Base-by-base conservation (phyloP, 2,329 filamentous ascomycete species). In the Ascochyta fabae region DNA sequence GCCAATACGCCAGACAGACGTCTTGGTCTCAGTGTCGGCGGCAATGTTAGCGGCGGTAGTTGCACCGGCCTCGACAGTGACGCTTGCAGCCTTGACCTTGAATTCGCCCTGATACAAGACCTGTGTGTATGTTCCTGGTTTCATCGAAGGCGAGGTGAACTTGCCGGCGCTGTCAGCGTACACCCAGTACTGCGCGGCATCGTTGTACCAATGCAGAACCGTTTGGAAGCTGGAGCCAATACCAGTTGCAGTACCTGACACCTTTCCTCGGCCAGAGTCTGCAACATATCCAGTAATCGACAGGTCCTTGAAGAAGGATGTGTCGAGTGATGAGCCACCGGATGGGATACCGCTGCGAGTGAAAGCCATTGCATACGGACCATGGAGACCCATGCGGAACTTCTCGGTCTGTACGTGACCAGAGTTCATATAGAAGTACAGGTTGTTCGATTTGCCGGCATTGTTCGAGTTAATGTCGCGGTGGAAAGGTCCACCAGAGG, bases 351-450 rank as follows among this genome's bases (percentile, higher is more conserved):
- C 83, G 8, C 81, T 83, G 58, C 84, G 81, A 13, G 81, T 83
- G 71, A 89, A 89, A 8, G 79, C 73, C 69, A 89, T 78, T 3
- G 83, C 80, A 62, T 89, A 90, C 0, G 87, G 87, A 1, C 87
- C 87, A 66, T 88, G 85, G 38, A 90, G 78, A 38, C 87, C 87
- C 70, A 82, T 83, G 29, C 87, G 81, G 73, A 73, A 88, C 12
- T 74, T 68, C 67, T 90, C 87, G 1, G 86, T 89, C 34, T 74
- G 68, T 5, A 72, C 69, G 39, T 89, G 87, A 36, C 81, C 81
- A 13, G 83, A 86, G 77, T 89, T 89, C 81, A 88, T 88, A 76
- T 88, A 89, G 73, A 84, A 87, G 72, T 87, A 88, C 0, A 89
- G 78, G 52, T 80, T 84, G 33, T 78, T 86, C 59, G 80, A 83